Evolutionary conservation across 805 yeast genomes (phyloP).

Genomic region (Ogataea salicorniae): DNA sequence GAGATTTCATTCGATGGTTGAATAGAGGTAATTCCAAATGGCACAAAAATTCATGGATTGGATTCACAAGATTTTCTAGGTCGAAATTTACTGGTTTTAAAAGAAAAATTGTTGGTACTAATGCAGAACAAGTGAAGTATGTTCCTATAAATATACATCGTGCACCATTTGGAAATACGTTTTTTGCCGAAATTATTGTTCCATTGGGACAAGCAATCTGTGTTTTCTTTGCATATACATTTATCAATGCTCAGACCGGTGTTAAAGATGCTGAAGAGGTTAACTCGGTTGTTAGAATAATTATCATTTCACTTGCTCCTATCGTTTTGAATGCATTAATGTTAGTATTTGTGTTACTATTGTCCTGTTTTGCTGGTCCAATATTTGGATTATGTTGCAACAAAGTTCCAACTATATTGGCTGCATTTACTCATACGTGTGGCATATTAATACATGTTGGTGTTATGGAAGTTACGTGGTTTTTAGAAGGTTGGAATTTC

Average conservation of each 20-base stretch:
- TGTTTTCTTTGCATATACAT: conserved; percentile 67
- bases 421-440: conserved; percentile 35
- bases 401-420: conserved; percentile 33
- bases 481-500: conserved; percentile 39
- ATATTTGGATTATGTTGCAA: conserved; percentile 30
- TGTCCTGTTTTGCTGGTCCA: conserved; percentile 37
- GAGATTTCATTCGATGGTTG: conserved; percentile 62
- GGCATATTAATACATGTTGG: conserved; percentile 32
- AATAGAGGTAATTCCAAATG: conserved; percentile 69
- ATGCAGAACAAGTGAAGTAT: conserved; percentile 33
- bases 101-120: conserved; percentile 40
- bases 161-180: conserved; percentile 71
- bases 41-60: conserved; percentile 76
- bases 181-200: conserved; percentile 74
- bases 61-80: conserved; percentile 67
- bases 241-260: conserved; percentile 84
- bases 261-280: conserved; percentile 47
- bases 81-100: conserved; percentile 91
- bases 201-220: conserved; percentile 68
- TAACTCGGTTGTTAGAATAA: conserved; percentile 58
- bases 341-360: conserved; percentile 29
- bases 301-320: conserved; percentile 48
- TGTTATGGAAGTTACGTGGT: conserved; percentile 33
- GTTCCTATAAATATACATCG: conserved; percentile 49
- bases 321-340: conserved; percentile 35